phyloP scores from a whole-genome alignment of 2,329 filamentous ascomycete species.

The Westerdykella ornata region DNA sequence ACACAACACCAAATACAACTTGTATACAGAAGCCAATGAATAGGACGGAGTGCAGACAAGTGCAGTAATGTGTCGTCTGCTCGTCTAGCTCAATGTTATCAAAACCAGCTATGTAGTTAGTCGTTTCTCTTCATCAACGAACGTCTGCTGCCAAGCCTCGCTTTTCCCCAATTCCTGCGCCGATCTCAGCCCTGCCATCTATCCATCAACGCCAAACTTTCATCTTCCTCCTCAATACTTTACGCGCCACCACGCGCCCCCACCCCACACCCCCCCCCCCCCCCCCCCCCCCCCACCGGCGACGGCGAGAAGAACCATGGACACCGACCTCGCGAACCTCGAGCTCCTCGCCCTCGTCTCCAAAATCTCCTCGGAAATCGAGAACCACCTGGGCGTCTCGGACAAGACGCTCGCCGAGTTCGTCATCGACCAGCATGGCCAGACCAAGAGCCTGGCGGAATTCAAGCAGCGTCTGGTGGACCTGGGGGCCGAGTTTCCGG shows the following conservation, averaged over 20 bases:
- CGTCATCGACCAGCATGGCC: slow-evolving; percentile 80
- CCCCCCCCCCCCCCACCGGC: not conserved
- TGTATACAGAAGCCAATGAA: no score
- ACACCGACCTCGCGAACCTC: slow-evolving; percentile 74
- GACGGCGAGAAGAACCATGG: no score
- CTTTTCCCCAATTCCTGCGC: slow-evolving; percentile 4
- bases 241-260: not conserved
- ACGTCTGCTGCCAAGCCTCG: slow-evolving; percentile 5
- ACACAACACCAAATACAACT: no score
- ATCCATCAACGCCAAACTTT: slow-evolving; percentile 2
- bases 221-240: not conserved
- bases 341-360: slow-evolving; percentile 91
- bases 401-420: slow-evolving; percentile 97
- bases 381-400: slow-evolving; percentile 85
- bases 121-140: no score
- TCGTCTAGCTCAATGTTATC: no score
- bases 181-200: no score
- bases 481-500: slow-evolving; percentile 76
- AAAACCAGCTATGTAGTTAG: no score
- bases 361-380: slow-evolving; percentile 86
- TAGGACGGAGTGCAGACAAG: no score
- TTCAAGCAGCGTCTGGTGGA: slow-evolving; percentile 71
- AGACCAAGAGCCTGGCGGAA: slow-evolving; percentile 61
- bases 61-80: no score
- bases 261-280: not conserved